These are phyloP conservation scores for Yarrowia galli DNA, from an alignment of 1,139 yeast species.

Conservation along the genomic window DNA sequence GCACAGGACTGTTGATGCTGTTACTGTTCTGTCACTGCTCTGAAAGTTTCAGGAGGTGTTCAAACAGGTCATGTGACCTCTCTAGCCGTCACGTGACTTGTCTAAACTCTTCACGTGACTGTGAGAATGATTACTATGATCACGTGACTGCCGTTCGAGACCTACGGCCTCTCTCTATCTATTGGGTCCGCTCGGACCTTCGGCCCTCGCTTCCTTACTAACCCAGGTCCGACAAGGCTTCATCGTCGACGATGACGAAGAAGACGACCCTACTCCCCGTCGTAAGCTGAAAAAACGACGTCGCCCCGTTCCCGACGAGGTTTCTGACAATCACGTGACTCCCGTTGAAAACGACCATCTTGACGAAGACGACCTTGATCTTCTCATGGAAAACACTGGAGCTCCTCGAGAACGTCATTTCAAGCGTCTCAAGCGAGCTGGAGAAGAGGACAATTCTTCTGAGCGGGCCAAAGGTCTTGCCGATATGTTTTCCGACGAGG, in stretches of 20 bases:
- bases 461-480: slow-evolving; percentile 62
- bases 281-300: slow-evolving; percentile 51
- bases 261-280: slow-evolving; percentile 53
- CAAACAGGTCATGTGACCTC: too few relatives aligned
- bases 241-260: slow-evolving; percentile 89
- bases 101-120: too few relatives aligned
- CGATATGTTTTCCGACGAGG: slow-evolving; percentile 88
- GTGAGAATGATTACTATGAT: too few relatives aligned
- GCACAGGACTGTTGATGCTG: too few relatives aligned
- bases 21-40: too few relatives aligned
- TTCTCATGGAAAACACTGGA: slow-evolving; percentile 89
- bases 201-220: neutral
- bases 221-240: slow-evolving; percentile 81
- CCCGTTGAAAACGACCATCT: slow-evolving; percentile 49
- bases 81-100: too few relatives aligned
- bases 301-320: slow-evolving; percentile 42
- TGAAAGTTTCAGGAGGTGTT: too few relatives aligned
- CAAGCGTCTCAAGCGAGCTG: slow-evolving; percentile 78
- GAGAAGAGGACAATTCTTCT: slow-evolving; percentile 46
- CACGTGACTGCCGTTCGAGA: too few relatives aligned
- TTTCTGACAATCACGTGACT: slow-evolving; percentile 41
- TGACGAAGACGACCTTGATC: slow-evolving; percentile 94
- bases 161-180: too few relatives aligned
- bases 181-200: too few relatives aligned
- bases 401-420: slow-evolving; percentile 54